Conservation (phyloP, 257 asterid species). For the Leptodermis oblonga region DNA sequence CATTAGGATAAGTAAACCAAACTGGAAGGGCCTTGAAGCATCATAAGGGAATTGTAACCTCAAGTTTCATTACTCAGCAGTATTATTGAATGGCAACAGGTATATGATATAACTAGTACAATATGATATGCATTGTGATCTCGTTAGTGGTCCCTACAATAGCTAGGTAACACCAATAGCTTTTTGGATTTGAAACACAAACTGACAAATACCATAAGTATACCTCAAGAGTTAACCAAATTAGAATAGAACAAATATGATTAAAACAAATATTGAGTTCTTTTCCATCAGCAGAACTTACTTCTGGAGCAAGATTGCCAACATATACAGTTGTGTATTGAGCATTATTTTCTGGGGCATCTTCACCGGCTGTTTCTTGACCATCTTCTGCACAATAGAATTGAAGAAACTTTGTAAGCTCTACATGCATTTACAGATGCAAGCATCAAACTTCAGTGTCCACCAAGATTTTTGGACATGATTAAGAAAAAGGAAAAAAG, state of each 20-base stretch:
- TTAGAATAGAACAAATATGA: neutral
- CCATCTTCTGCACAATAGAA: conserved; percentile 56
- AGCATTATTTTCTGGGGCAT: conserved; percentile 75
- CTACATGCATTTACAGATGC: neutral
- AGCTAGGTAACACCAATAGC: neutral
- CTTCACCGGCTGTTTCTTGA: conserved; percentile 54
- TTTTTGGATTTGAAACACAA: too few species aligned
- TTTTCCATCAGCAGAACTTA: conserved; percentile 23
- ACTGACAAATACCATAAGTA: neutral
- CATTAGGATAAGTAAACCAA: neutral
- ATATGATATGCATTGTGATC: neutral
- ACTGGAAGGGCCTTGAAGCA: conserved; percentile 1
- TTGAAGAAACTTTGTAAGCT: neutral
- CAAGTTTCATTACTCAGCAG: neutral
- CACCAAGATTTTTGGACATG: neutral
- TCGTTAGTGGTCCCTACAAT: neutral
- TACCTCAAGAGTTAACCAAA: neutral
- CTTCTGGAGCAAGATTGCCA: conserved; percentile 88
- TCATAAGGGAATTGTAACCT: neutral
- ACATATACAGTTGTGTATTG: conserved; percentile 82
- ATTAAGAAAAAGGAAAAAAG: too few species aligned
- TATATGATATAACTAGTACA: neutral
- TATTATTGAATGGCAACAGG: too few species aligned
- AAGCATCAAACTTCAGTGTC: neutral
- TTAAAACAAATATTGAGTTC: neutral